Evolutionary conservation across 2,329 filamentous ascomycete species (phyloP).

Genomic region (Orbilia blumenaviensis): DNA sequence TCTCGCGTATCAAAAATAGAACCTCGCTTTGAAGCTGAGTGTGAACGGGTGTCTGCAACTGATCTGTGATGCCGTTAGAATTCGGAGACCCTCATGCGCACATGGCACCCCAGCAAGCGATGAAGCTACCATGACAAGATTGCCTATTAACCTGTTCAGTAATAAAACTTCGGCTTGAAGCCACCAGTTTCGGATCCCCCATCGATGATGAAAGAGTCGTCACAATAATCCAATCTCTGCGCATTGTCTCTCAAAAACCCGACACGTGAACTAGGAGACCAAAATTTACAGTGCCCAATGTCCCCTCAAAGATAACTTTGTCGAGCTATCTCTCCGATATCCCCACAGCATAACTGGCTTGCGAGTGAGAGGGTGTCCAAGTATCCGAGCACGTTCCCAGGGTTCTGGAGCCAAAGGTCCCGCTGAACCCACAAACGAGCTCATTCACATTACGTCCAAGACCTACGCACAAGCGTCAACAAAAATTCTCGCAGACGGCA

Average conservation of each 20-base stretch:
- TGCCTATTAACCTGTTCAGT: constrained; percentile 15
- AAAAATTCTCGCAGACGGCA: constrained; percentile 30
- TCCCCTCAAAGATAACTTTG: constrained; percentile 6
- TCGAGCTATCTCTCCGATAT: not conserved
- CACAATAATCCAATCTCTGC: constrained; percentile 3
- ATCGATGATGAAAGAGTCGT: constrained; percentile 17
- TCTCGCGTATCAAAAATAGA: constrained; percentile 54
- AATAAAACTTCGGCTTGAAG: constrained; percentile 52
- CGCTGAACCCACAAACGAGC: constrained; percentile 37
- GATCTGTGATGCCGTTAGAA: constrained; percentile 50
- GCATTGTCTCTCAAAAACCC: constrained; percentile 15
- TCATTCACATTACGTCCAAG: constrained; percentile 21
- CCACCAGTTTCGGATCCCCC: constrained; percentile 41
- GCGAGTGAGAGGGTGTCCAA: constrained; percentile 46
- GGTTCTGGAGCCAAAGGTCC: constrained; percentile 25
- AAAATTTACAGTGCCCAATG: not conserved
- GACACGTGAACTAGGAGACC: not conserved
- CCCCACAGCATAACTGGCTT: not conserved
- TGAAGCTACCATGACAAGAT: constrained; percentile 32
- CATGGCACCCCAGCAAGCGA: constrained; percentile 52
- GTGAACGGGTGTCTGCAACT: constrained; percentile 34
- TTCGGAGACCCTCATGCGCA: constrained; percentile 45
- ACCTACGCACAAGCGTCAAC: constrained; percentile 38
- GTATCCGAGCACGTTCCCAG: constrained; percentile 51
- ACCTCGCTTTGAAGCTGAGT: constrained; percentile 24